phyloP scores from a whole-genome alignment of 1,284 basidiomycete genomes.

The Rhodotorula sp. region DNA sequence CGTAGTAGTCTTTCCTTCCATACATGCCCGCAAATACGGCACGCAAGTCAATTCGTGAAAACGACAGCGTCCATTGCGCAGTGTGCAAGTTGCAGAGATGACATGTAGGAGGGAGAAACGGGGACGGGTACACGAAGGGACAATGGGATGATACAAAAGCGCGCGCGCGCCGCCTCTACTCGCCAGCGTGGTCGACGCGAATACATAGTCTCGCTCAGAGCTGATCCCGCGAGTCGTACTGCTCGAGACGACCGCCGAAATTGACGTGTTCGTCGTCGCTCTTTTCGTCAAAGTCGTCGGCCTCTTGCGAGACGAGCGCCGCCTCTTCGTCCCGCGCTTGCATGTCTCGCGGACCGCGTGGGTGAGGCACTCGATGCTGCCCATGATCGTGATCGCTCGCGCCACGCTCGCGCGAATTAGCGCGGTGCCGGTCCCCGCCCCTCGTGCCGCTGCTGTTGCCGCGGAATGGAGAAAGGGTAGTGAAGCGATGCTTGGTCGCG shows the following conservation, averaged over 20 bases:
- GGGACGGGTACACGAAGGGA: background rate
- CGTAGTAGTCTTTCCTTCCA: conserved; percentile 4
- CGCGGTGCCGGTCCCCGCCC: background rate
- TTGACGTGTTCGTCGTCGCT: conserved; percentile 4
- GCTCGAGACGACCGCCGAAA: conserved; percentile 9
- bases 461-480: conserved; percentile 3
- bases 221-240: conserved; percentile 20
- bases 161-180: no score
- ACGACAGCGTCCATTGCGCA: conserved; percentile 1
- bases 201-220: background rate
- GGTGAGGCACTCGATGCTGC: conserved; percentile 13
- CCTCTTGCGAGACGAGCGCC: conserved; percentile 13
- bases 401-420: conserved; percentile 1
- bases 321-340: conserved; percentile 26
- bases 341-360: conserved; percentile 27
- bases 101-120: background rate
- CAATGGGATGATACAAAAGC: background rate
- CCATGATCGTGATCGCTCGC: background rate
- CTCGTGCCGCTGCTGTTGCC: conserved; percentile 2
- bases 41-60: background rate
- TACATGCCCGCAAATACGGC: background rate
- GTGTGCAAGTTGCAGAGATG: background rate
- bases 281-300: conserved; percentile 9
- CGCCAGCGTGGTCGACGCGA: background rate
- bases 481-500: conserved; percentile 11